Evolutionary conservation across 495 filamentous ascomycete genomes (phyloP), one percentile per base, ranked within the genome.

Genomic region (Aspergillus funiculosus): DNA sequence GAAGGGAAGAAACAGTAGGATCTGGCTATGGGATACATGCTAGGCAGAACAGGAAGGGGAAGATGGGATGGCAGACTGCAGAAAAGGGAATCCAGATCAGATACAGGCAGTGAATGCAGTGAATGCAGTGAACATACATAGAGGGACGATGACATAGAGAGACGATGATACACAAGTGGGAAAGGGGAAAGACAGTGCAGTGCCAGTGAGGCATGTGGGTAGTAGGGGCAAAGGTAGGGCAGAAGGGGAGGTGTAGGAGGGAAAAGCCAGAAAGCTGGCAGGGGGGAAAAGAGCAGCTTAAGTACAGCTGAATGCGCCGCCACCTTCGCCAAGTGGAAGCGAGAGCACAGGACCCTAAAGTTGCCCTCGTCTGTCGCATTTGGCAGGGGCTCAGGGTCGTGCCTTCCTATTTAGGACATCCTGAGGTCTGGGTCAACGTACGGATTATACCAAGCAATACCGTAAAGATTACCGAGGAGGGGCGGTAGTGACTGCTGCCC

Each of bases 341-440:
- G n/a, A n/a, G n/a, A n/a, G n/a, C n/a, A n/a, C n/a, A n/a, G n/a
- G n/a, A n/a, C n/a, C n/a, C n/a, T n/a, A n/a, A n/a, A n/a, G n/a
- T n/a, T n/a, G n/a, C n/a, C n/a, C n/a, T 11, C 5, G 35, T 38
- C 19, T 20, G 35, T 21, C 35, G 19, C 5, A n/a, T n/a, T n/a
- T n/a, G n/a, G n/a, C n/a, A n/a, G n/a, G n/a, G n/a, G n/a, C n/a
- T n/a, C n/a, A n/a, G n/a, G 19, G 39, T 31, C 39, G 28, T 43
- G 14, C 15, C 26, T 43, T 43, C 39, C 39, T 29, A 32, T 31
- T 32, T 31, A 2, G 39, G 39, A 31, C n/a, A 10, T 10, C 9
- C 6, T 22, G 39, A 43, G 3, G 15, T 17, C 2, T 8, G n/a
- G 15, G 17, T 14, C n/a, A 10, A 10, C 9, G 5, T 13, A 3